A percentile compares a stretch with the other conserved stretches of the same genome.
These are phyloP conservation scores for Phaseolus lunatus DNA, from an alignment of 306 rosid species.

Conservation along the genomic window DNA sequence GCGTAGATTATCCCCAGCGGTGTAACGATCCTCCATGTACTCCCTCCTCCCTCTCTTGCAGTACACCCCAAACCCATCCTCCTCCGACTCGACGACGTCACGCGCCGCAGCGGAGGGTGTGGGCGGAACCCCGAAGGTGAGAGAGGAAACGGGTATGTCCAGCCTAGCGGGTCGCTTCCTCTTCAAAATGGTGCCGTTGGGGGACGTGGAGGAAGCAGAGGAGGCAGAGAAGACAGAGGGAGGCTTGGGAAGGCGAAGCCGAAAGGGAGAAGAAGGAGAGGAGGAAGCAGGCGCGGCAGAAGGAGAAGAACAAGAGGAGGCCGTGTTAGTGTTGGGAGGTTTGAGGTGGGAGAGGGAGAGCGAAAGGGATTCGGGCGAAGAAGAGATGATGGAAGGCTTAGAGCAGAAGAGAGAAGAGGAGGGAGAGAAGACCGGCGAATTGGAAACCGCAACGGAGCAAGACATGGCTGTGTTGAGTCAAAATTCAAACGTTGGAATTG, in stretches of 20 bases:
- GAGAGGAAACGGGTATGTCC: slow-evolving; percentile 71
- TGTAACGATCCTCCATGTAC: slow-evolving; percentile 88
- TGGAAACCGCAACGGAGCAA: slow-evolving; percentile 77
- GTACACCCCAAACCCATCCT: slow-evolving; percentile 67
- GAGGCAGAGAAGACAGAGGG: slow-evolving; percentile 61
- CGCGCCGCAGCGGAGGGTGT: slow-evolving; percentile 59
- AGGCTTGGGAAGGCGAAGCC: slow-evolving; percentile 66
- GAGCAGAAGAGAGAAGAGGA: slow-evolving; percentile 68
- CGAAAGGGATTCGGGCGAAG: slow-evolving; percentile 60
- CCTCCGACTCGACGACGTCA: slow-evolving; percentile 69
- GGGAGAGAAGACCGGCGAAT: slow-evolving; percentile 84
- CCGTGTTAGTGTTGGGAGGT: slow-evolving; percentile 31
- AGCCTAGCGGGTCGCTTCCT: slow-evolving; percentile 88
- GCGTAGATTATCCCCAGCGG: slow-evolving; percentile 67
- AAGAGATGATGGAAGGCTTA: slow-evolving; percentile 55
- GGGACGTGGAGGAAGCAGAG: slow-evolving; percentile 60
- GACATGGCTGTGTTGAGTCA: slow-evolving; percentile 56
- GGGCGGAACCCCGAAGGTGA: slow-evolving; percentile 51
- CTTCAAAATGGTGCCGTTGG: slow-evolving; percentile 68
- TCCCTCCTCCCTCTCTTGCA: slow-evolving; percentile 95
- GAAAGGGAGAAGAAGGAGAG: slow-evolving; percentile 83
- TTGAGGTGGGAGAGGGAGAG: slow-evolving; percentile 63
- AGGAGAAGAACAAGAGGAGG: slow-evolving; percentile 59
- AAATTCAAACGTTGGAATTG: slow-evolving; percentile 38
- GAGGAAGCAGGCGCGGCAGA: slow-evolving; percentile 51